Base-by-base conservation (phyloP, 352 stramenopile genomes). In the Phytopythium chamaehyphon region DNA sequence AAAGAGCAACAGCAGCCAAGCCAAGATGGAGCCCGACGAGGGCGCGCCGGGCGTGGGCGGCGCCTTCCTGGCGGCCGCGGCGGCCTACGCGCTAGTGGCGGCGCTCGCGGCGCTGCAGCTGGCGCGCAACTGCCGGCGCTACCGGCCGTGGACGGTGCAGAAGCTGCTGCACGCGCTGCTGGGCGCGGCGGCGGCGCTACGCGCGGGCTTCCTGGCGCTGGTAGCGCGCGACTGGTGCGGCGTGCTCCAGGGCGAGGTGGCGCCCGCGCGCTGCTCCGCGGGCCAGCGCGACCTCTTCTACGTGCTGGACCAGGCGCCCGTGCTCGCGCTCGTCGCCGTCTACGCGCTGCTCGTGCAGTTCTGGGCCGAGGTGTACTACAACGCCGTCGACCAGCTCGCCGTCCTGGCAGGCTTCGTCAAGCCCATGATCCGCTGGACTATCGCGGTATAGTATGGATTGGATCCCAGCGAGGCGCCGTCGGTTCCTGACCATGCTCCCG, bases 311-410 rank as follows among this genome's bases (percentile, higher is more conserved):
- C 83, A 95, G 57, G 43, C 87, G 18, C 85, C 85, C 12, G 92
- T 93, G 51, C 50, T 95, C 44, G 67, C 85, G 6, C 91, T 93
- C 58, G 86, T 95, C 42, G 75, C 77, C 6, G 76, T 88, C 44
- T 93, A 95, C 51, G 71, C 81, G 22, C 62, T 95, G 52, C 70
- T 95, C 22, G 68, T 93, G 59, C 79, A 93, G 51, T 95, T 95
- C 43, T 95, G 85, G 85, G 85, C 85, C 6, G 83, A 95, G 57
- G 82, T 95, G 14, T 95, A 95, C 52, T 95, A 91, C 71, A 92
- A 95, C 40, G 85, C 85, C 26, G 82, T 91, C 43, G 83, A 93
- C 53, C 70, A 83, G 35, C 58, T 93, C 40, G 40, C 66, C 15
- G 71, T 83, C 6, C 66, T 93, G 37, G 74, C 66, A 21, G 64